Conservation (phyloP, 345 rosid species). For the Arabidopsis thaliana region DNA sequence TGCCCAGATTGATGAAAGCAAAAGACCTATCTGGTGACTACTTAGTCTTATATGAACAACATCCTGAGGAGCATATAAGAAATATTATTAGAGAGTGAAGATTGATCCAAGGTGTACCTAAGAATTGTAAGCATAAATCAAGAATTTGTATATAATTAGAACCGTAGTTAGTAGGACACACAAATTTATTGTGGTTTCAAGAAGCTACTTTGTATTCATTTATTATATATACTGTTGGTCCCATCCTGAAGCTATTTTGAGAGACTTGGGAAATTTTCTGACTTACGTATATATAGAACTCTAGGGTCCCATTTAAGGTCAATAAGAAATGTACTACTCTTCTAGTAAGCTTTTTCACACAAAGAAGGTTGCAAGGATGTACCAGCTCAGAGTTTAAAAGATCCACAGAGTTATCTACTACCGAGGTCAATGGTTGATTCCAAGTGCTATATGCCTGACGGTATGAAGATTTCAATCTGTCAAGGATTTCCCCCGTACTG, state of each 20-base stretch:
- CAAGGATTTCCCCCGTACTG: slow-evolving; percentile 52
- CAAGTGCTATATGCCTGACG: slow-evolving; percentile 40
- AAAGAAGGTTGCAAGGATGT: slow-evolving; percentile 16
- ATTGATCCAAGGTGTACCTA: slow-evolving; percentile 21
- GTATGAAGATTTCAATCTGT: slow-evolving; percentile 58
- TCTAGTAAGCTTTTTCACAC: slow-evolving; percentile 12
- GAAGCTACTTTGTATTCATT: not conserved
- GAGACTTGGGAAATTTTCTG: slow-evolving; percentile 13
- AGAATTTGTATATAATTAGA: not conserved
- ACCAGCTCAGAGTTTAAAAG: slow-evolving; percentile 42
- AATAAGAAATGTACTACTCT: slow-evolving; percentile 10
- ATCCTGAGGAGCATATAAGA: slow-evolving; percentile 54
- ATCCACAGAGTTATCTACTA: slow-evolving; percentile 38
- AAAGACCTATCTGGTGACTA: slow-evolving; percentile 87
- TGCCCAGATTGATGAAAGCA: slow-evolving; percentile 95
- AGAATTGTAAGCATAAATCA: not conserved
- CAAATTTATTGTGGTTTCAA: not conserved
- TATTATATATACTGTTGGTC: not conserved
- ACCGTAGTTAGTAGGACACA: slow-evolving; percentile 6
- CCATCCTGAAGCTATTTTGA: slow-evolving; percentile 19
- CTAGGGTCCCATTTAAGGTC: not conserved
- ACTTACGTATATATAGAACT: slow-evolving; percentile 1
- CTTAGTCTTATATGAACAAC: slow-evolving; percentile 76
- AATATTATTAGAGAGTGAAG: slow-evolving; percentile 33
- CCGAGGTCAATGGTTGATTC: slow-evolving; percentile 37